Percentiles rank a stretch among this genome's conserved stretches.
Conservation (phyloP, 2,329 filamentous ascomycete genomes). For the Paecilomyces fulvus region DNA sequence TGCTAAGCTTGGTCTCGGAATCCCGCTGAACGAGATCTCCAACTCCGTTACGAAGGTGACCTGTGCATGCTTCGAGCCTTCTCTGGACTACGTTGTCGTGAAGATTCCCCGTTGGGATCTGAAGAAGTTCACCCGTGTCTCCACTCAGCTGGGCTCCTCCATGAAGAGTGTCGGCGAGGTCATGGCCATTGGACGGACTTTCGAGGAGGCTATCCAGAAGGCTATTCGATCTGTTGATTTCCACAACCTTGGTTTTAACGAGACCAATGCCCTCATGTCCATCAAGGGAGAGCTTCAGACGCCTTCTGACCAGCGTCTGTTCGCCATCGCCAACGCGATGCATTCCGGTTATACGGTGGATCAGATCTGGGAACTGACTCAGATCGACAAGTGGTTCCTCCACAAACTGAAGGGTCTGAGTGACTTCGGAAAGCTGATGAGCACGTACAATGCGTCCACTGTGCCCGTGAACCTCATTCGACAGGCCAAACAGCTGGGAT, state of each 20-base stretch:
- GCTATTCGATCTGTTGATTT: slow-evolving; percentile 93
- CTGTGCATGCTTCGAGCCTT: slow-evolving; percentile 96
- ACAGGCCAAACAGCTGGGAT: slow-evolving; percentile 86
- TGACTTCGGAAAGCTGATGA: slow-evolving; percentile 77
- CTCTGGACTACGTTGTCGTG: slow-evolving; percentile 93
- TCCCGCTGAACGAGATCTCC: slow-evolving; percentile 90
- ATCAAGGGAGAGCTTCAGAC: slow-evolving; percentile 95
- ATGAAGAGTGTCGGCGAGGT: slow-evolving; percentile 99
- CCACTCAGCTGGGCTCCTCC: slow-evolving; percentile 87
- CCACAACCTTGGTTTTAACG: slow-evolving; percentile 90
- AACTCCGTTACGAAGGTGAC: slow-evolving; percentile 95
- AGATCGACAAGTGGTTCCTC: slow-evolving; percentile 98
- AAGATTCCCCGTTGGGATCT: slow-evolving; percentile 99
- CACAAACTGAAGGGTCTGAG: slow-evolving; percentile 83
- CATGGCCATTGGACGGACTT: slow-evolving; percentile 94
- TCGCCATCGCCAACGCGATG: slow-evolving; percentile 98
- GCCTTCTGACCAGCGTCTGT: slow-evolving; percentile 91
- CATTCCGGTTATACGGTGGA: slow-evolving; percentile 85
- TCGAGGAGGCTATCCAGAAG: slow-evolving; percentile 98
- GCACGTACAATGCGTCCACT: slow-evolving; percentile 58
- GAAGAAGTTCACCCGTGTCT: slow-evolving; percentile 97
- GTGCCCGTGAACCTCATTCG: slow-evolving; percentile 59
- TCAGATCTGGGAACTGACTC: slow-evolving; percentile 96
- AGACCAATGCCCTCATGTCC: slow-evolving; percentile 85
- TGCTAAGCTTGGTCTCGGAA: slow-evolving; percentile 89